Evolutionary conservation across 116 monocot genomes (phyloP).

Genomic region (Dioscorea cayenensis): DNA sequence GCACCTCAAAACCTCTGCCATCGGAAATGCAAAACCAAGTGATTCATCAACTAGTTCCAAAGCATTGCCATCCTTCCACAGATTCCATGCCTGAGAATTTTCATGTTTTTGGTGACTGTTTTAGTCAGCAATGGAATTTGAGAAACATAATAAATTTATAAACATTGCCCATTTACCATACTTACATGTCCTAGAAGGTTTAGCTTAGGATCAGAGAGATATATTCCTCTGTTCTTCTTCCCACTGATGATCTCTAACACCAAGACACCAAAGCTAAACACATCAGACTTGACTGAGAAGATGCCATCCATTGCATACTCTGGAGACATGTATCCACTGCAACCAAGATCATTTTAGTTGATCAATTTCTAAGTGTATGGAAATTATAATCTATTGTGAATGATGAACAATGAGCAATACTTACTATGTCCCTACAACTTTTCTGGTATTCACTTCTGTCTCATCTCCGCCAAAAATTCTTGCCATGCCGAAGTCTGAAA

Average conservation of each 20-base stretch:
- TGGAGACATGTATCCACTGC: background rate
- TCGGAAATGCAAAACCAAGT: constrained; percentile 4
- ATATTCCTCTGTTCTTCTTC: background rate
- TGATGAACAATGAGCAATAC: background rate
- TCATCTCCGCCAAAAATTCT: background rate
- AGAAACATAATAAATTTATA: background rate
- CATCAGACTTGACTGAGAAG: background rate
- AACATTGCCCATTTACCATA: background rate
- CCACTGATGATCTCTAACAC: constrained; percentile 1
- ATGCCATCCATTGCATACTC: constrained; percentile 1
- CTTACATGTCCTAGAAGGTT: constrained; percentile 21
- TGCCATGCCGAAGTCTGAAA: constrained; percentile 1
- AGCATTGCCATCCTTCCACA: constrained; percentile 30
- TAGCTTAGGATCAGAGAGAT: background rate
- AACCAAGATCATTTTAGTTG: background rate
- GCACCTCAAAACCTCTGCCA: constrained; percentile 19
- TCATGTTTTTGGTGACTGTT: background rate
- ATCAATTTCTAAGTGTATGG: background rate
- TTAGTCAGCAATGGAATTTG: background rate
- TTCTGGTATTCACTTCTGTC: constrained; percentile 1
- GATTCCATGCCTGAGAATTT: constrained; percentile 34
- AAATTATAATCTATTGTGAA: background rate
- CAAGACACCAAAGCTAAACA: background rate
- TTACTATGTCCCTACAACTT: background rate
- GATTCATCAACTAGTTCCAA: constrained; percentile 21